Evolutionary conservation across 495 filamentous ascomycete genomes (phyloP).

Genomic region (Xeromyces bisporus): DNA sequence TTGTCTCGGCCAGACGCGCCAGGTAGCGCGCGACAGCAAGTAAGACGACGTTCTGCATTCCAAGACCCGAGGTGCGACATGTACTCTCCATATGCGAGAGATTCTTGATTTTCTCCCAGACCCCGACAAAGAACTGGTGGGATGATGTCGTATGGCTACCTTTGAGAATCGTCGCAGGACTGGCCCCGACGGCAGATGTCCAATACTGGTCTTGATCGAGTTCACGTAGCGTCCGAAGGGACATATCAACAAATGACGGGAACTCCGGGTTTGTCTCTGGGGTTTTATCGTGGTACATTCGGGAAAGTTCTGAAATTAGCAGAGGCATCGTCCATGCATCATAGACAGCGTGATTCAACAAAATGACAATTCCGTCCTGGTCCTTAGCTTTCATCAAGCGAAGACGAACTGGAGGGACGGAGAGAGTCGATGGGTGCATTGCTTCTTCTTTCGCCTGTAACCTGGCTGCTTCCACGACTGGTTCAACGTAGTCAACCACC

Average conservation of each 20-base stretch:
- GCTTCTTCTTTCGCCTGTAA: constrained; percentile 10
- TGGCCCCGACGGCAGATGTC: constrained; percentile 5
- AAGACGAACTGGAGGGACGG: constrained; percentile 12
- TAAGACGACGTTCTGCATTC: constrained; percentile 15
- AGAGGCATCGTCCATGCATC: constrained; percentile 19
- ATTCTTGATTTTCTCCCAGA: constrained; percentile 11
- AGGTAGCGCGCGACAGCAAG: constrained; percentile 14
- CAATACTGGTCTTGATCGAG: constrained; percentile 11
- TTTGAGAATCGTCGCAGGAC: constrained; percentile 7
- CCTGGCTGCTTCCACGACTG: constrained; percentile 6
- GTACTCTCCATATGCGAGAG: constrained; percentile 7
- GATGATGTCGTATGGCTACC: neutral
- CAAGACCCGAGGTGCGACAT: constrained; percentile 6
- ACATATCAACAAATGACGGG: constrained; percentile 10
- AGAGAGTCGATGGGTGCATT: constrained; percentile 11
- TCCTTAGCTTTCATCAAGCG: constrained; percentile 9
- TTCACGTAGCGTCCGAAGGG: constrained; percentile 6
- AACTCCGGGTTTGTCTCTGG: constrained; percentile 6
- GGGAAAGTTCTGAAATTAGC: constrained; percentile 13
- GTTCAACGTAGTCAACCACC: constrained; percentile 4
- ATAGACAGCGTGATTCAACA: constrained; percentile 20
- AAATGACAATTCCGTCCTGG: constrained; percentile 11
- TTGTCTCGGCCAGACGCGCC: constrained; percentile 6
- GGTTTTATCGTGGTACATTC: constrained; percentile 7
- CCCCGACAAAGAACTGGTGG: constrained; percentile 9